Percentiles rank a stretch among this genome's conserved stretches.
These are phyloP conservation scores for Phytophthora citricola DNA, from an alignment of 352 stramenopile species.

Conservation along the genomic window DNA sequence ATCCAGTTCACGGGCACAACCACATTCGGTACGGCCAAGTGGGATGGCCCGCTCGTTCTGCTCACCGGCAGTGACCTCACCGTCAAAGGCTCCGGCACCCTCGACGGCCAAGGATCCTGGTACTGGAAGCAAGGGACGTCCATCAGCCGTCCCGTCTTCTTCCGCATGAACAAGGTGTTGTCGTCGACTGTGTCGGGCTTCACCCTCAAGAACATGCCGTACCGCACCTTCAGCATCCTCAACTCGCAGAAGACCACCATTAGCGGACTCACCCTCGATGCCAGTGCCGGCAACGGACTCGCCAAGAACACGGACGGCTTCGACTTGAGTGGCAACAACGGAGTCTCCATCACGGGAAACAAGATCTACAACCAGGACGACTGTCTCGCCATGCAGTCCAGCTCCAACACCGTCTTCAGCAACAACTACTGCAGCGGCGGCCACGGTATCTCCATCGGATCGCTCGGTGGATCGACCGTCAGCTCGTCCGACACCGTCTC, in stretches of 20 bases:
- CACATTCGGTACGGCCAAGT: conserved; percentile 38
- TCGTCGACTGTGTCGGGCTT: conserved; percentile 35
- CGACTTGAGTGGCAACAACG: conserved; percentile 12
- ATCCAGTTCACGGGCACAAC: conserved; percentile 41
- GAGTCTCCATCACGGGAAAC: conserved; percentile 16
- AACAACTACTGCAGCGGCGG: conserved; percentile 18
- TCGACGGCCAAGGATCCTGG: conserved; percentile 39
- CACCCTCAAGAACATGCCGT: conserved; percentile 37
- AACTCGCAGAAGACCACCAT: conserved; percentile 23
- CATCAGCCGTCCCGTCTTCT: conserved; percentile 24
- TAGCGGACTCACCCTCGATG: conserved; percentile 12
- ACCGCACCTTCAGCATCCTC: conserved; percentile 34
- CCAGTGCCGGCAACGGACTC: too few species aligned
- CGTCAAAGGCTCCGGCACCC: conserved; percentile 31
- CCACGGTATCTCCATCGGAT: too few species aligned
- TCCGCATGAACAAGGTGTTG: conserved; percentile 4
- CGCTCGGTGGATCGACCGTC: neutral
- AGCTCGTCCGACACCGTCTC: conserved; percentile 26
- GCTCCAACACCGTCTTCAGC: conserved; percentile 27
- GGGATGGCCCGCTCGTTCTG: conserved; percentile 35
- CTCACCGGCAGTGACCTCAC: conserved; percentile 22
- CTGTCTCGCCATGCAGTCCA: conserved; percentile 23
- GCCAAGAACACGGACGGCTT: conserved; percentile 28
- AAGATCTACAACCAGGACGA: conserved; percentile 29
- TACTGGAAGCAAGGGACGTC: conserved; percentile 41